Evolutionary conservation across 805 yeast genomes (phyloP), one percentile per base, ranked within the genome.

Genomic region (Metschnikowia lochheadii): DNA sequence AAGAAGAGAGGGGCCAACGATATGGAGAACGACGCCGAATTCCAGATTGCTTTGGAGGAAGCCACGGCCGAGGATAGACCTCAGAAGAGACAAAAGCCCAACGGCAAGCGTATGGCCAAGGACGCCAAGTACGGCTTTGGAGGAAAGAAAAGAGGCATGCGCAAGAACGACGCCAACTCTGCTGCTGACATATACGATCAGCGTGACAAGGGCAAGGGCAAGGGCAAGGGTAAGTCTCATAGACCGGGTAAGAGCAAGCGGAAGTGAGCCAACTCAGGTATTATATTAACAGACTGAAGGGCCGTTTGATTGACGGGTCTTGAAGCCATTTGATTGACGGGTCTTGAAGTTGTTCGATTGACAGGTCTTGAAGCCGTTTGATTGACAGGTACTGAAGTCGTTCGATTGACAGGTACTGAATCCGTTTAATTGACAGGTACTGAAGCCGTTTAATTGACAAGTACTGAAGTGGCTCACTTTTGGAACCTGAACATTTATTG

Each of bases 21-120:
- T 58, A 80, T 88, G 53, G 73, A 76, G 43, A 76, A 78, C 55
- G 89, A 84, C 58, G 91, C 85, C 59, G 78, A 73, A 40, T 91
- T 92, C 69, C 89, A 87, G 65, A 86, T 92, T 61, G 97, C 96
- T 40, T 80, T 92, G 57, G 97, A 91, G 71, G 97, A 91, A 68
- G 90, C 89, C 45, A 79, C 88, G n/a, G 83, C 83, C 46, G 82
- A 79, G 54, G 79, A 78, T 49, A 37, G 48, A 15, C 73, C 71
- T 40, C 72, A 69, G 38, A 80, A 79, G 67, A 79, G 82, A 66
- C 67, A 66, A 15, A 80, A 79, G 65, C 82, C 85, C 49, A 85
- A 82, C 61, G 69, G 78, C 18, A 85, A 84, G 70, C 78, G 95
- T 66, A 58, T 73, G 60, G 89, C 87, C 46, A 88, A 87, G 72